Conservation (phyloP, 1,139 yeast species). For the Kodamaea arcana region DNA sequence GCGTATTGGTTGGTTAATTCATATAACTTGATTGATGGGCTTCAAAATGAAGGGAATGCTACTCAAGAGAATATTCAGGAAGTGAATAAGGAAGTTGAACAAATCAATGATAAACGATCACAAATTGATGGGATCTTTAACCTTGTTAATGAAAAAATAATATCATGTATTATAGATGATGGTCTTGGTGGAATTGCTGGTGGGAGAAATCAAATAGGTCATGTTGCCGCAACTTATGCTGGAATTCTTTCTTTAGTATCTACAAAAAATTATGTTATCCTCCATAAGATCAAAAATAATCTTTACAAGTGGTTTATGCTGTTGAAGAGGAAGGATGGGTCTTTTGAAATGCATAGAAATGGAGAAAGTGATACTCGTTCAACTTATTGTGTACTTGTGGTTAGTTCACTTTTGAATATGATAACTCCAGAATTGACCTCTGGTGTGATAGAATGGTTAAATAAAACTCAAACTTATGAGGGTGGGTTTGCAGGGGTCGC, state of each 20-base stretch:
- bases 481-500: constrained; percentile 93
- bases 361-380: constrained; percentile 91
- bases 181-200: constrained; percentile 78
- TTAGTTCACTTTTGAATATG: constrained; percentile 64
- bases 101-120: constrained; percentile 3
- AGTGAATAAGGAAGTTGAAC: constrained; percentile 2
- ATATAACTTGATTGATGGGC: constrained; percentile 7
- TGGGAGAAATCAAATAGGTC: constrained; percentile 76
- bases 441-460: constrained; percentile 59
- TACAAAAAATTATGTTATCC: constrained; percentile 39
- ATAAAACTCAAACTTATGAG: constrained; percentile 80
- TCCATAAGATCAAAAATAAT: constrained; percentile 22
- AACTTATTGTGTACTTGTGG: constrained; percentile 78
- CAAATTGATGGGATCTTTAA: constrained; percentile 4
- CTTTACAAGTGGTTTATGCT: constrained; percentile 63
- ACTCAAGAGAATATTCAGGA: too few relatives aligned
- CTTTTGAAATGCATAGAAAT: constrained; percentile 65
- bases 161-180: constrained; percentile 23
- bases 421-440: constrained; percentile 57
- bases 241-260: constrained; percentile 61
- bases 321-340: constrained; percentile 67
- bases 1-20: constrained; percentile 79
- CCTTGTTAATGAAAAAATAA: constrained; percentile 23
- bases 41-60: constrained; percentile 3
- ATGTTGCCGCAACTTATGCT: constrained; percentile 84